These are phyloP conservation scores for Ceratobasidium sp. DNA, from an alignment of 1,284 basidiomycete species.

Conservation along the genomic window DNA sequence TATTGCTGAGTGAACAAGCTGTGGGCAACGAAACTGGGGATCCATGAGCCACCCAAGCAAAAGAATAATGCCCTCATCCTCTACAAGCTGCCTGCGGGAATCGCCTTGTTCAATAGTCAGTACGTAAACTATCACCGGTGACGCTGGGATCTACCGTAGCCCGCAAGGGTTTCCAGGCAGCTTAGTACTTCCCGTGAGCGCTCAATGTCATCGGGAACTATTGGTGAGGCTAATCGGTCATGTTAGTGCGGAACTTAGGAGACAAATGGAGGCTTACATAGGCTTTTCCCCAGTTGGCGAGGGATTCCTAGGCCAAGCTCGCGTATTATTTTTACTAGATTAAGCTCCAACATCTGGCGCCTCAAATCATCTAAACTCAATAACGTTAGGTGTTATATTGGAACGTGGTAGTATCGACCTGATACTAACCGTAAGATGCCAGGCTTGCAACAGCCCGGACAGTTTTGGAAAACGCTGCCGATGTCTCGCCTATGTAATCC, in stretches of 20 bases:
- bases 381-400: neutral
- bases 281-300: neutral
- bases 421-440: neutral
- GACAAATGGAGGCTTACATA: neutral
- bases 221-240: neutral
- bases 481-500: neutral
- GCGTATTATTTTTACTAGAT: neutral
- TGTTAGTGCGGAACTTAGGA: neutral
- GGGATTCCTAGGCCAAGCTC: neutral
- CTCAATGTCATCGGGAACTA: neutral
- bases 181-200: neutral
- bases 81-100: neutral
- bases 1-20: neutral
- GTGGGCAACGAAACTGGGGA: conserved; percentile 1
- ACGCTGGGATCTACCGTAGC: neutral
- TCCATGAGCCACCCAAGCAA: conserved; percentile 4
- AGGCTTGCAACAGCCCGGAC: neutral
- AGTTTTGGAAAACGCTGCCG: neutral
- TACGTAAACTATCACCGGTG: neutral
- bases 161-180: neutral
- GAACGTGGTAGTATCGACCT: neutral
- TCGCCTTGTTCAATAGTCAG: neutral
- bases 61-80: neutral
- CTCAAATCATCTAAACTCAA: neutral
- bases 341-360: neutral